Conservation (phyloP, 2,329 filamentous ascomycete genomes). For the Colletotrichum australisinense region DNA sequence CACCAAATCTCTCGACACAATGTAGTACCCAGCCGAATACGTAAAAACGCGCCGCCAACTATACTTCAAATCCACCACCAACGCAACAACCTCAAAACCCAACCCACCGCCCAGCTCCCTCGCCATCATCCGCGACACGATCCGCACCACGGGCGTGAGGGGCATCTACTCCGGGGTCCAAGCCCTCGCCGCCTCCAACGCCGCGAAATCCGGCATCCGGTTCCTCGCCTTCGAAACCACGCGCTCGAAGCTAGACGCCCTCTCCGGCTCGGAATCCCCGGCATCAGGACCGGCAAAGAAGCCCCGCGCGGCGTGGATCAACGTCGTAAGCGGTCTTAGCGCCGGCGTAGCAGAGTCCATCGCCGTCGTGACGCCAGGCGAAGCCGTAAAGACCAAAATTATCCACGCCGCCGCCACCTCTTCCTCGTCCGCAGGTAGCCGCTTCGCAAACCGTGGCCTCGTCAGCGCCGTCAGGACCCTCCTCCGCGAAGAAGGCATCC, state of each 20-base stretch:
- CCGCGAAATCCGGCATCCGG: conserved; percentile 1
- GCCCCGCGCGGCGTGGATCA: conserved; percentile 20
- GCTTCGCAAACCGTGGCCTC: conserved; percentile 1
- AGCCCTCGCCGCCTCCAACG: conserved; percentile 11
- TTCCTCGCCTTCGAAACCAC: conserved; percentile 19
- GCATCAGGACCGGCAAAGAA: not conserved
- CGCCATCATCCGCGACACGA: conserved; percentile 5
- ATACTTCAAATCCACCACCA: not conserved
- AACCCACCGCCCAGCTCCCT: not conserved
- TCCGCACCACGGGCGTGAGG: not conserved
- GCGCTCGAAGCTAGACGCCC: not conserved
- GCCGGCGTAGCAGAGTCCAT: conserved; percentile 18
- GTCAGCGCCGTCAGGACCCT: conserved; percentile 3
- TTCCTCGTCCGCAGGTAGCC: not conserved
- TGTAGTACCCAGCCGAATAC: conserved; percentile 21
- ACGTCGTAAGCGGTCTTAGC: conserved; percentile 16
- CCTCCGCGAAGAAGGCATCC: not conserved
- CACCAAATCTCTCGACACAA: not conserved
- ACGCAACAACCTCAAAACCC: not conserved
- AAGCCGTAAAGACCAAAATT: conserved; percentile 21
- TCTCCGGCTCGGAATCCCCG: not conserved
- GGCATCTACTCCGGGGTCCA: conserved; percentile 12
- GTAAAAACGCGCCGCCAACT: conserved; percentile 22
- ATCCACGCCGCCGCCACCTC: conserved; percentile 1
- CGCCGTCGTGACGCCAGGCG: conserved; percentile 9